Conservation (phyloP, 2,329 filamentous ascomycete species). For the Penicillium crustosum region DNA sequence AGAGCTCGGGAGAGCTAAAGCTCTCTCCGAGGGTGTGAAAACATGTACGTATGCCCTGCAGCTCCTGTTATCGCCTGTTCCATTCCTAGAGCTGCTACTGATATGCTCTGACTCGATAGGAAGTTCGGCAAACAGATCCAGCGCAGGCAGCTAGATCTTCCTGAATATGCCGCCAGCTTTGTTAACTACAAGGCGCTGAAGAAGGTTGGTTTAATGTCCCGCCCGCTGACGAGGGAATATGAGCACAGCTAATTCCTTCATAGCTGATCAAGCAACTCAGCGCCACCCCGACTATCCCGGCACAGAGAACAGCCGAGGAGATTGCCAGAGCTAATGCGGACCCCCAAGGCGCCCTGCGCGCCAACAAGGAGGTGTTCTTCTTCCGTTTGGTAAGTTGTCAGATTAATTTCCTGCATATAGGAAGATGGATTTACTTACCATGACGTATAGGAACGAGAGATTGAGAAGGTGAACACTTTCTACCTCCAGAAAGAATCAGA, state of each 20-base stretch:
- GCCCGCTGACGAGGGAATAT: not conserved
- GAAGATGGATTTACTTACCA: not conserved
- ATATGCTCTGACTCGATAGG: conserved; percentile 54
- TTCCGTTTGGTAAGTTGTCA: conserved; percentile 74
- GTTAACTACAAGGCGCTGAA: conserved; percentile 99
- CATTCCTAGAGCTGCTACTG: not conserved
- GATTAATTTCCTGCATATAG: not conserved
- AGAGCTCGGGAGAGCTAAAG: conserved; percentile 17
- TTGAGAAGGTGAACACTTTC: conserved; percentile 97
- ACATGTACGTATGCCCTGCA: conserved; percentile 1
- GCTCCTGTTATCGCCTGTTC: not conserved
- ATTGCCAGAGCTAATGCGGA: conserved; percentile 55
- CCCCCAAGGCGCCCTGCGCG: conserved; percentile 85
- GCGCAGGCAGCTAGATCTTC: conserved; percentile 97
- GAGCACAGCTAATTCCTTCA: conserved; percentile 30
- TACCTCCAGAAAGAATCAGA: conserved; percentile 98
- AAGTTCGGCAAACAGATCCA: conserved; percentile 99
- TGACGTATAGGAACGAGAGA: conserved; percentile 74
- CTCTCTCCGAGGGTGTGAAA: conserved; percentile 11
- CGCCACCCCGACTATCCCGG: conserved; percentile 78
- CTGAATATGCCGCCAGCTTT: conserved; percentile 98
- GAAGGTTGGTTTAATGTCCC: conserved; percentile 65
- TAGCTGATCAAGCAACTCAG: conserved; percentile 98
- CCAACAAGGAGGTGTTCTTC: conserved; percentile 98
- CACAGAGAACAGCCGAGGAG: conserved; percentile 62